Conservation (phyloP, 2,329 filamentous ascomycete genomes). For the Penicillium sp. region DNA sequence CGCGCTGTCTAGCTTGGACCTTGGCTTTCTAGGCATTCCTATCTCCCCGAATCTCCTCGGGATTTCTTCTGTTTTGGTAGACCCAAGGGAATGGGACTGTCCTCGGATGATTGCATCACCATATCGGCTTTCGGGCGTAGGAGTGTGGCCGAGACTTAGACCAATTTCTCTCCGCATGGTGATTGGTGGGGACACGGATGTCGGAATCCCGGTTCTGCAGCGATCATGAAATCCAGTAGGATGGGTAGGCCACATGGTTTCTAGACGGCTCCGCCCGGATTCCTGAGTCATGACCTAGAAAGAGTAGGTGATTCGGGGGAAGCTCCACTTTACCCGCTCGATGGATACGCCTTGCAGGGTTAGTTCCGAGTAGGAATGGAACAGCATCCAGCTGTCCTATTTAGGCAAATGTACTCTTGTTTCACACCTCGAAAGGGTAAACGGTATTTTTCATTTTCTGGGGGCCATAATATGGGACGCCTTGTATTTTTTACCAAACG, state of each 20-base stretch:
- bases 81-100: neutral
- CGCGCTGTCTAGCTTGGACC: neutral
- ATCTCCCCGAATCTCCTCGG: neutral
- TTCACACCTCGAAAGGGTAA: no score
- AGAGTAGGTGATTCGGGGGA: neutral
- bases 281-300: neutral
- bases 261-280: neutral
- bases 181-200: neutral
- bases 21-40: neutral
- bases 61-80: neutral
- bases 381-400: neutral
- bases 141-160: neutral
- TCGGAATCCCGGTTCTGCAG: slow-evolving; percentile 7
- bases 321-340: neutral
- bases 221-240: slow-evolving; percentile 1
- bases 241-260: slow-evolving; percentile 8
- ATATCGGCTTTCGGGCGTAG: neutral
- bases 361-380: neutral
- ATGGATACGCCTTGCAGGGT: neutral
- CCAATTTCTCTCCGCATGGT: neutral
- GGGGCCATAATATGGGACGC: neutral
- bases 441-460: neutral
- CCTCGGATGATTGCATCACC: neutral
- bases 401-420: neutral
- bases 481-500: neutral